Evolutionary conservation across 257 asterid genomes (phyloP), one percentile per base, ranked within the genome.

Genomic region (Rhazya stricta): DNA sequence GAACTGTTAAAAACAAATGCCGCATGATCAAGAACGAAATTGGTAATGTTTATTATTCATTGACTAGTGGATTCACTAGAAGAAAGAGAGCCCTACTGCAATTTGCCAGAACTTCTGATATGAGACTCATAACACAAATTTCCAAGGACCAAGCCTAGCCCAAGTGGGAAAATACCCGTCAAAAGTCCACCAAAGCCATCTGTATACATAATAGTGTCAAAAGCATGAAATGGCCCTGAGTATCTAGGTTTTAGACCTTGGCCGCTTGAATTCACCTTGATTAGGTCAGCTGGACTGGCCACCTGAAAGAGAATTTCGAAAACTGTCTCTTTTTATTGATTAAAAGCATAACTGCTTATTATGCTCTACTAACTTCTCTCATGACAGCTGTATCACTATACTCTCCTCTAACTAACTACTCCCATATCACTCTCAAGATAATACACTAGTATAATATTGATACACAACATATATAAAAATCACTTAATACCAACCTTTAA

Each of bases 81-180:
- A 92, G 74, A 96, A 88, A 46, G 83, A 79, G 45, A 92, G 81
- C 57, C 96, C 97, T 50, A n/a, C n/a, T n/a, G 92, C 80, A 75
- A 90, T 67, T 58, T 81, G 83, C 62, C 97, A 79, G 69, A 86
- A 79, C 77, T 85, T 90, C 86, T 91, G 97, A 68, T 86, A 92
- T 0, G 94, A 88, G 45, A 89, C 96, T 96, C 96, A 92, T 81
- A 92, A 92, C 65, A 92, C 97, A 81, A 91, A 91, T 79, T 90
- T 97, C 97, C 98, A 92, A 71, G 97, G 97, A 65, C 97, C 97
- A 73, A 92, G 94, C 79, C 97, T 86, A 61, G 97, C 96, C 97
- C 96, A 90, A 32, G 97, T 92, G 23, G 96, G 97, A 84, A 71
- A 54, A 89, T 89, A 25, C 97, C 98, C 86, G 83, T 87, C 94